Evolutionary conservation across 208 protist genomes (phyloP), one percentile per base, ranked within the genome.

Genomic region (Leishmania aethiopica): DNA sequence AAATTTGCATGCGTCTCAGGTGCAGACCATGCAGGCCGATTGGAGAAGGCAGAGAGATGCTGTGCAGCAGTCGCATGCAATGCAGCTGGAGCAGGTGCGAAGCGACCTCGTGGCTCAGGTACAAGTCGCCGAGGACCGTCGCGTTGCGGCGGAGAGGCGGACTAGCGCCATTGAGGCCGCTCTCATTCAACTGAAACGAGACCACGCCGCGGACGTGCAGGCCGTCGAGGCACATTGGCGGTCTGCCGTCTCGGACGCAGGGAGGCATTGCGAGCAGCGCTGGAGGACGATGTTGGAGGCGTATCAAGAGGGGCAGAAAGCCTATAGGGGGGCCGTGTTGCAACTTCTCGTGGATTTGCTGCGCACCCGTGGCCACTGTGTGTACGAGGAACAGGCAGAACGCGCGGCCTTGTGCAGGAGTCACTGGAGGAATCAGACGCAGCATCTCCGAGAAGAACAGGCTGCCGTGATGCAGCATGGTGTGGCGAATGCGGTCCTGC

Each of bases 121-220:
- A 28, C 25, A 49, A 2, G 67, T 45, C 17, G 79, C 78, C 1
- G 82, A 84, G 75, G 25, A 57, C 3, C 75, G 75, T 10, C 35
- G 47, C n/a, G 79, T 62, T 22, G 67, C 60, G 25, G 66, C 82
- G n/a, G 69, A 88, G 75, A 32, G 80, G 42, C 78, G 82, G 45
- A 55, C 17, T 53, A 0, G n/a, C 2, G 19, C 60, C 37, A 37
- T 70, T n/a, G 77, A 82, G 19, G 57, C 76, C 10, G 79, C 79
- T 45, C 78, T 89, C 40, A 72, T 81, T 3, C 22, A 75, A 40
- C 13, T 3, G 32, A 55, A 69, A n/a, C 22, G 69, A 22, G 42
- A 47, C 49, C 53, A 62, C 32, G 69, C 59, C 1, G 71, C 67
- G 45, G 60, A 62, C 53, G 67, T 81, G 59, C 51, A 40, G 17